These are phyloP conservation scores for Stylonectria norvegica DNA, from an alignment of 2,329 filamentous ascomycete genomes.

Conservation along the genomic window DNA sequence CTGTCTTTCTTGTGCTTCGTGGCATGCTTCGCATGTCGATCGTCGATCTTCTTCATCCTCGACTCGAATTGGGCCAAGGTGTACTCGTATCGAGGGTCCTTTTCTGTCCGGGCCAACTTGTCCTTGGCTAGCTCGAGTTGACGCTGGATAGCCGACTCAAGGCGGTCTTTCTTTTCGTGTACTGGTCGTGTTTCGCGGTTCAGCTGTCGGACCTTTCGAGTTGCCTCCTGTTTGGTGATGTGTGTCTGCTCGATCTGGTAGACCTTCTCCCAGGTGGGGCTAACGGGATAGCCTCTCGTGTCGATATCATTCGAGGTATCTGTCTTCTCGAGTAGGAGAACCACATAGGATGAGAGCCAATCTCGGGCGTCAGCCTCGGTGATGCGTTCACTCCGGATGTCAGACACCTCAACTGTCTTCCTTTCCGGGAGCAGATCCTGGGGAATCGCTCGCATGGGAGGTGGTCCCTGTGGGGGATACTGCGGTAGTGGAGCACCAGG, in stretches of 20 bases:
- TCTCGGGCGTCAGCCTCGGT: slow-evolving; percentile 39
- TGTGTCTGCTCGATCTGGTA: slow-evolving; percentile 31
- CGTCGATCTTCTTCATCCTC: slow-evolving; percentile 30
- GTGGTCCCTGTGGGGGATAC: slow-evolving; percentile 13
- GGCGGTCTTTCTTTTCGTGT: slow-evolving; percentile 36
- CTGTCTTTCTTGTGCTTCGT: slow-evolving; percentile 16
- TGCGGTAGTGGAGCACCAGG: slow-evolving; percentile 4
- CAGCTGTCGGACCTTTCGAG: slow-evolving; percentile 36
- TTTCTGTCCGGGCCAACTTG: slow-evolving; percentile 33
- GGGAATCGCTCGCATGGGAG: slow-evolving; percentile 12
- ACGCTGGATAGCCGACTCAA: slow-evolving; percentile 36
- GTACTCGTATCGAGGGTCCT: slow-evolving; percentile 38
- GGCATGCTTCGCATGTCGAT: slow-evolving; percentile 9
- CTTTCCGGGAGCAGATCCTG: slow-evolving; percentile 15
- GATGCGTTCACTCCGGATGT: slow-evolving; percentile 36
- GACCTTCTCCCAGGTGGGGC: slow-evolving; percentile 41
- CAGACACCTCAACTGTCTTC: slow-evolving; percentile 26
- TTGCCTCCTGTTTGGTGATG: slow-evolving; percentile 37
- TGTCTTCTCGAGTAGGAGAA: slow-evolving; percentile 42
- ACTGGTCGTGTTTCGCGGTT: slow-evolving; percentile 31
- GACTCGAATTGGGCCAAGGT: slow-evolving; percentile 45
- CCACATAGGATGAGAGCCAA: slow-evolving; percentile 38
- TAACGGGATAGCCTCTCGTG: slow-evolving; percentile 32
- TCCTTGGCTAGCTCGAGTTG: slow-evolving; percentile 42
- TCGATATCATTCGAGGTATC: slow-evolving; percentile 32